These are phyloP conservation scores for Lecanosticta acicola DNA, from an alignment of 2,329 filamentous ascomycete species.

Conservation along the genomic window DNA sequence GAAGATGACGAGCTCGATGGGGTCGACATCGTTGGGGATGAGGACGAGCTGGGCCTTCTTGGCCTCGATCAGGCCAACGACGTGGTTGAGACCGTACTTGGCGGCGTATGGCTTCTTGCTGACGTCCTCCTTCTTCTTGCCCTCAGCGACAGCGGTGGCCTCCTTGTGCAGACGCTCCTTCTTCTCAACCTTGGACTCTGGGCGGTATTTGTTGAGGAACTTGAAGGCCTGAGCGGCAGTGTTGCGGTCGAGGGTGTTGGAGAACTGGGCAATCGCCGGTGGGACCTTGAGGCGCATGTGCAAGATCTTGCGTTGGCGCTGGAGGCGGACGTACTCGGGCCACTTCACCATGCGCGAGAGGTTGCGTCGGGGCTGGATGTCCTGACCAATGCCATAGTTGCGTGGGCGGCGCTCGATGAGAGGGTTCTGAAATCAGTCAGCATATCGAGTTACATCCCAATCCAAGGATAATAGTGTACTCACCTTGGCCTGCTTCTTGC, in stretches of 20 bases:
- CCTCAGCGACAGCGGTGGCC: conserved; percentile 94
- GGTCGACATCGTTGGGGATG: conserved; percentile 99
- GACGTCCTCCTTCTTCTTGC: conserved; percentile 99
- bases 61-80: conserved; percentile 94
- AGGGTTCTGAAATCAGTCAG: conserved; percentile 66
- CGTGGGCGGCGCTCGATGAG: conserved; percentile 96
- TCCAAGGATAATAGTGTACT: too few species aligned
- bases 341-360: conserved; percentile 98
- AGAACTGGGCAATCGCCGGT: conserved; percentile 94
- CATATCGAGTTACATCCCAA: too few species aligned
- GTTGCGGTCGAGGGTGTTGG: conserved; percentile 94
- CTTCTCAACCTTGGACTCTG: conserved; percentile 98
- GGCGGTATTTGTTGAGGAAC: conserved; percentile 99
- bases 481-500: conserved; percentile 97
- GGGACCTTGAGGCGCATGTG: conserved; percentile 98
- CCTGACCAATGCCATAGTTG: conserved; percentile 98
- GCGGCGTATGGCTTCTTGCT: conserved; percentile 99
- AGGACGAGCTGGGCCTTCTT: conserved; percentile 99
- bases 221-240: conserved; percentile 96
- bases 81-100: conserved; percentile 99
- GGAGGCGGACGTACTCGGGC: conserved; percentile 98
- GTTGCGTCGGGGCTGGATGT: conserved; percentile 95
- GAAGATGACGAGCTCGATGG: conserved; percentile 99
- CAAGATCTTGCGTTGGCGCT: conserved; percentile 93
- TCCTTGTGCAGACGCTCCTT: conserved; percentile 99